phyloP scores from a whole-genome alignment of 1,284 basidiomycete species.

The Trichosporon coremiiforme region DNA sequence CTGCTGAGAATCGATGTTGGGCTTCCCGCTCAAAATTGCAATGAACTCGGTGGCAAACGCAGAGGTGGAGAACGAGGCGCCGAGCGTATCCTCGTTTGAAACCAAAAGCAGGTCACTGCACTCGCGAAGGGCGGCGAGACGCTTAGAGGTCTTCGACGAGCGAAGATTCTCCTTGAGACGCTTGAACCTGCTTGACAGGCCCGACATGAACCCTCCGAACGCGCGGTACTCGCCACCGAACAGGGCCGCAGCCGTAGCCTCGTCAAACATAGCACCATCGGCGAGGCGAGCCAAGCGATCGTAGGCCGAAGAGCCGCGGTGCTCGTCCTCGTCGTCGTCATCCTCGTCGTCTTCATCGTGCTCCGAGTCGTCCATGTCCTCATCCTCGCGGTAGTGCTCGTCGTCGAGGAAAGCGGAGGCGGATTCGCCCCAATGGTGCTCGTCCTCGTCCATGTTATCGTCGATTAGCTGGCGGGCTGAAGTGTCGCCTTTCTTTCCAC shows the following conservation, averaged over 20 bases:
- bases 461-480: conserved; percentile 63
- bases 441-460: conserved; percentile 67
- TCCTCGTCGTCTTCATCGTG: conserved; percentile 50
- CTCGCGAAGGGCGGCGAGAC: conserved; percentile 88
- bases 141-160: conserved; percentile 73
- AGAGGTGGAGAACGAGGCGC: conserved; percentile 84
- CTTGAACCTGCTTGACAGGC: conserved; percentile 79
- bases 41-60: conserved; percentile 91
- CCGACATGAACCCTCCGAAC: conserved; percentile 87
- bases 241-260: conserved; percentile 74
- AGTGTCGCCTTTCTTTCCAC: conserved; percentile 49
- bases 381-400: conserved; percentile 65
- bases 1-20: conserved; percentile 45
- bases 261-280: conserved; percentile 62
- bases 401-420: conserved; percentile 37
- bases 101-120: conserved; percentile 92
- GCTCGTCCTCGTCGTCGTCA: conserved; percentile 46
- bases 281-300: conserved; percentile 58
- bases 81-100: conserved; percentile 94
- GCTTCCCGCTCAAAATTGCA: conserved; percentile 81
- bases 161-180: conserved; percentile 87
- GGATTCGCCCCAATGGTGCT: conserved; percentile 46
- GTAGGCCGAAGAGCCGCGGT: conserved; percentile 33
- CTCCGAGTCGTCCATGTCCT: conserved; percentile 72
- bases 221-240: conserved; percentile 55